Conservation (phyloP, 805 yeast genomes). For the Saturnispora mendoncae region DNA sequence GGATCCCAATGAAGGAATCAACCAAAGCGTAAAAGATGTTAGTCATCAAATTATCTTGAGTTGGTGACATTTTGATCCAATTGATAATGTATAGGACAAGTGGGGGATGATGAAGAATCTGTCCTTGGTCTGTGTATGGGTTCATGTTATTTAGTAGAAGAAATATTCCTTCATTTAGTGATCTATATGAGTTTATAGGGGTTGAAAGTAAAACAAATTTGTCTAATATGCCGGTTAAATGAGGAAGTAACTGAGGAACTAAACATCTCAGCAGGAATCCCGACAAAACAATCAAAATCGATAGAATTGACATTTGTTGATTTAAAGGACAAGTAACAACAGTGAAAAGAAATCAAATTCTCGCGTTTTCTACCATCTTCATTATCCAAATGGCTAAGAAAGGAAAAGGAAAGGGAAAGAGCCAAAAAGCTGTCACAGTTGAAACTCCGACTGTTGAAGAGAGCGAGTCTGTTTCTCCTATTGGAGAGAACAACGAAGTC, state of each 20-base stretch:
- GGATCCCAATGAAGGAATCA: constrained; percentile 51
- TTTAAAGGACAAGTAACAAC: not conserved
- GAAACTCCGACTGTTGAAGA: not conserved
- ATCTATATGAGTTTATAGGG: constrained; percentile 60
- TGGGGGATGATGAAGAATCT: constrained; percentile 82
- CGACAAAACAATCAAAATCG: constrained; percentile 12
- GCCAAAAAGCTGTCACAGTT: constrained; percentile 3
- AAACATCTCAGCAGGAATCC: constrained; percentile 23
- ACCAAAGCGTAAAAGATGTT: constrained; percentile 44
- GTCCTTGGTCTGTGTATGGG: constrained; percentile 61
- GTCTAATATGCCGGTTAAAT: constrained; percentile 30
- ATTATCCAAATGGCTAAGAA: constrained; percentile 12
- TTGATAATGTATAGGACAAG: constrained; percentile 48
- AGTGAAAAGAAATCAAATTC: too few species aligned
- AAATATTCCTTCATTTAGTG: constrained; percentile 59
- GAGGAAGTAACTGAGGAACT: constrained; percentile 25
- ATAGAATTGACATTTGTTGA: constrained; percentile 5
- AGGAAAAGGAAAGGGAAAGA: constrained; percentile 9
- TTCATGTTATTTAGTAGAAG: constrained; percentile 46
- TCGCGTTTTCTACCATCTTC: not conserved
- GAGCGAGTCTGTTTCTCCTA: too few species aligned
- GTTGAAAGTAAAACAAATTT: constrained; percentile 60
- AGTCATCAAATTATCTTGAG: constrained; percentile 11
- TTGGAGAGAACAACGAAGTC: too few species aligned
- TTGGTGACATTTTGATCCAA: constrained; percentile 24